A percentile compares a stretch with the other conserved stretches of the same genome.
These are phyloP conservation scores for Solanum chmielewskii DNA, from an alignment of 257 asterid species.

Conservation along the genomic window DNA sequence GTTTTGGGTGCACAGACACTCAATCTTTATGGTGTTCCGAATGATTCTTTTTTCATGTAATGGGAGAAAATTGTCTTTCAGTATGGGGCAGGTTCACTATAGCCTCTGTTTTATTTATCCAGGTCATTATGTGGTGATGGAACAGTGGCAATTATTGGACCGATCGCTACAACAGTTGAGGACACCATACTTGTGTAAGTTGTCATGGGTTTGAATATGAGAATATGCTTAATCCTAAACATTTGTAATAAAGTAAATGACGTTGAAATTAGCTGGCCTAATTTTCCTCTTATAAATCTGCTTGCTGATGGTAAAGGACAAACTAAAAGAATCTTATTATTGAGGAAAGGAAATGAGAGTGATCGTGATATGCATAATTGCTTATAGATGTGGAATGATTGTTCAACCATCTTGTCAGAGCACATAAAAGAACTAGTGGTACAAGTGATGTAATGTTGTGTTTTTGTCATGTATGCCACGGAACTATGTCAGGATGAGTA, in stretches of 20 bases:
- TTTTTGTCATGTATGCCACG: not conserved
- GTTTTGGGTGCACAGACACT: not conserved
- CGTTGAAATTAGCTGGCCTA: not conserved
- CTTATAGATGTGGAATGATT: not conserved
- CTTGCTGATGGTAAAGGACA: not conserved
- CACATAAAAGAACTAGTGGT: not conserved
- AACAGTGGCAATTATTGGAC: slow-evolving; percentile 90
- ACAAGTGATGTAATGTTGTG: not conserved
- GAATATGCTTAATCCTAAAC: not conserved
- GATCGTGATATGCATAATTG: not conserved
- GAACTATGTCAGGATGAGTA: not conserved
- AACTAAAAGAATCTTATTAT: not conserved
- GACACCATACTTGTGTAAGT: slow-evolving; percentile 91
- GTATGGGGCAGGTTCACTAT: not conserved
- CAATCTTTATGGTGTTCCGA: slow-evolving; percentile 1
- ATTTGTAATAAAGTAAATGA: not conserved
- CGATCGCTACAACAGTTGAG: slow-evolving; percentile 82
- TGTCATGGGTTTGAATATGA: not conserved
- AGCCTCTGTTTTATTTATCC: slow-evolving; percentile 11
- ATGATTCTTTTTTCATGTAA: not conserved
- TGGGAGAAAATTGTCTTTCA: not conserved
- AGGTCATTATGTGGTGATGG: slow-evolving; percentile 83
- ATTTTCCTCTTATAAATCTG: not conserved
- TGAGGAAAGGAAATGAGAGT: not conserved
- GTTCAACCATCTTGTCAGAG: not conserved